A percentile compares a stretch with the other conserved stretches of the same genome.
These are phyloP conservation scores for Fusarium redolens DNA, from an alignment of 2,329 filamentous ascomycete genomes.

Conservation along the genomic window DNA sequence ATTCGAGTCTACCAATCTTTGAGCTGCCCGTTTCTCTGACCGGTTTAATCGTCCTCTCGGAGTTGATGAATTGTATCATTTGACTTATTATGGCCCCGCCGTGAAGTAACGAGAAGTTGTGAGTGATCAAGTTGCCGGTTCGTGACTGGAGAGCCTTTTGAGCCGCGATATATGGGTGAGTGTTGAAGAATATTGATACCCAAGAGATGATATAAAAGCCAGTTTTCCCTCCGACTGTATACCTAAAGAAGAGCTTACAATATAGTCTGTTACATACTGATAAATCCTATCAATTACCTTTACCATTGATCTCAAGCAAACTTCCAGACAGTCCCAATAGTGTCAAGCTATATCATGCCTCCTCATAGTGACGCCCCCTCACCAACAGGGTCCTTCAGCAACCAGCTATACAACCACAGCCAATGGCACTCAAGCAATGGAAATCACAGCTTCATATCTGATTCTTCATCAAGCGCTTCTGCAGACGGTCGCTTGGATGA, in stretches of 20 bases:
- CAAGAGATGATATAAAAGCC: constrained; percentile 4
- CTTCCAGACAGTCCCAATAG: not conserved
- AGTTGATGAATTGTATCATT: constrained; percentile 23
- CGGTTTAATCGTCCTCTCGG: constrained; percentile 21
- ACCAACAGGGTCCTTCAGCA: constrained; percentile 28
- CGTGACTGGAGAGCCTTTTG: not conserved
- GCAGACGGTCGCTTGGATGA: constrained; percentile 54
- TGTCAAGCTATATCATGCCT: constrained; percentile 25
- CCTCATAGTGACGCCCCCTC: constrained; percentile 42
- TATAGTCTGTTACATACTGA: not conserved
- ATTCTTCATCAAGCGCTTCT: constrained; percentile 53
- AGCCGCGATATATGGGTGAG: not conserved
- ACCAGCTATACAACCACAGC: constrained; percentile 44
- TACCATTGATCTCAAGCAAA: not conserved
- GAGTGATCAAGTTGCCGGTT: constrained; percentile 1
- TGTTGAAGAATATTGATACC: not conserved
- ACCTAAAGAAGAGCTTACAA: not conserved
- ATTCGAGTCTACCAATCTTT: constrained; percentile 35
- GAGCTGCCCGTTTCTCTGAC: constrained; percentile 24
- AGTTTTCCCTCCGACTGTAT: not conserved
- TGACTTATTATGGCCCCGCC: constrained; percentile 26
- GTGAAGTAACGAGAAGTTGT: constrained; percentile 2
- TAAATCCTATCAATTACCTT: not conserved
- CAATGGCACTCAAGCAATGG: constrained; percentile 44
- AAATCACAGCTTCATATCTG: constrained; percentile 44